Percentiles rank a stretch among this genome's conserved stretches.
Evolutionary conservation across 352 stramenopile species (phyloP).

Genomic region (Aphanomyces astaci): DNA sequence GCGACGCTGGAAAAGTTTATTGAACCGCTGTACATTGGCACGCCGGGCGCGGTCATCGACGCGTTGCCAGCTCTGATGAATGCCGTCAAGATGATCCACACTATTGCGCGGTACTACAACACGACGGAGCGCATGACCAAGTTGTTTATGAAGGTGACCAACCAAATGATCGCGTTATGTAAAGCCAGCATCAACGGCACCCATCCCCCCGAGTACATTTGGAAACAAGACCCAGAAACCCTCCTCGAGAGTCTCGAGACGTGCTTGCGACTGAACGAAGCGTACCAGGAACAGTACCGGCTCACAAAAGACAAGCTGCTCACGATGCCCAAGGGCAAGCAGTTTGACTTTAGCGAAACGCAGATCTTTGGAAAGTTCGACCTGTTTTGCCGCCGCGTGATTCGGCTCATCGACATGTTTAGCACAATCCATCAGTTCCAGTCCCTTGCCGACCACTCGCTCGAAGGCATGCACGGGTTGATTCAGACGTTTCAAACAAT

Average conservation of each 20-base stretch:
- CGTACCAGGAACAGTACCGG: slow-evolving; percentile 87
- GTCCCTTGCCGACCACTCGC: slow-evolving; percentile 74
- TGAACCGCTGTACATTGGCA: slow-evolving; percentile 66
- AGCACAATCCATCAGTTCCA: slow-evolving; percentile 90
- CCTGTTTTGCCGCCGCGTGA: slow-evolving; percentile 79
- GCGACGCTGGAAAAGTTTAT: slow-evolving; percentile 80
- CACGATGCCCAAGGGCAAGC: slow-evolving; percentile 84
- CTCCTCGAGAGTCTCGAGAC: slow-evolving; percentile 60
- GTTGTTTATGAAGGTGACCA: slow-evolving; percentile 87
- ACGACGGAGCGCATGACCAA: slow-evolving; percentile 87
- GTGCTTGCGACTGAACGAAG: slow-evolving; percentile 82
- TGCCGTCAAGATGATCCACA: slow-evolving; percentile 87
- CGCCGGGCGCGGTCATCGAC: slow-evolving; percentile 54
- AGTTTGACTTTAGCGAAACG: slow-evolving; percentile 87
- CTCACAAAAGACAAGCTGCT: slow-evolving; percentile 84
- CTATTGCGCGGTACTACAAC: slow-evolving; percentile 84
- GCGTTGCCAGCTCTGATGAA: slow-evolving; percentile 83
- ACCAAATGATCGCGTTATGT: slow-evolving; percentile 82
- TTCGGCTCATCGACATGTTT: slow-evolving; percentile 90
- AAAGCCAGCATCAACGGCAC: slow-evolving; percentile 57
- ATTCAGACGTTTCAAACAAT: slow-evolving; percentile 75
- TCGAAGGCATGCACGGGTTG: slow-evolving; percentile 86
- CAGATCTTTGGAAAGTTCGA: slow-evolving; percentile 90
- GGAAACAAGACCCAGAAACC: slow-evolving; percentile 61
- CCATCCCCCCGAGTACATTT: slow-evolving; percentile 53